phyloP scores from a whole-genome alignment of 2,329 filamentous ascomycete genomes.

The Diaporthe vaccinii region DNA sequence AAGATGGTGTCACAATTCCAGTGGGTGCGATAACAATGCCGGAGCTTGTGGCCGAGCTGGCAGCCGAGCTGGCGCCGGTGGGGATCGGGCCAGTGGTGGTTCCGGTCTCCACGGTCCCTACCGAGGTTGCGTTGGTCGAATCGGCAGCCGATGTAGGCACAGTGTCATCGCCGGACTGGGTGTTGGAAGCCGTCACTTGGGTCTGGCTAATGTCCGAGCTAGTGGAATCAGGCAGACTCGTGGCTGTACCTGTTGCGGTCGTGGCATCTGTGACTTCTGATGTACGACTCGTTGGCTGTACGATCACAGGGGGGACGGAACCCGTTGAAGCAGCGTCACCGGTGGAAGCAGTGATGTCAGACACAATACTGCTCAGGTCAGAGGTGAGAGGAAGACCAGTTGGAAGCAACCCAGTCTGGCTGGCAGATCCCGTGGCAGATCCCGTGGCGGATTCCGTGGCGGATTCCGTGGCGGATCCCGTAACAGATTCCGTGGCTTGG shows the following conservation, averaged over 20 bases:
- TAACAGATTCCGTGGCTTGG: not conserved
- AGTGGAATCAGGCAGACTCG: not conserved
- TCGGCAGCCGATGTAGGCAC: slow-evolving; percentile 24
- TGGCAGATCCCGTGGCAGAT: not conserved
- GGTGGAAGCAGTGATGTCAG: not conserved
- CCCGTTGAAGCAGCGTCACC: not conserved
- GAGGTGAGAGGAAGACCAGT: slow-evolving; percentile 10
- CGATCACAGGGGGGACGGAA: not conserved
- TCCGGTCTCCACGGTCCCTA: not conserved
- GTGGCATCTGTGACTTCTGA: slow-evolving; percentile 4
- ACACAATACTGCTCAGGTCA: slow-evolving; percentile 6
- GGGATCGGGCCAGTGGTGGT: slow-evolving; percentile 3
- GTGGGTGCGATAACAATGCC: slow-evolving; percentile 50
- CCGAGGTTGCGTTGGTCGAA: slow-evolving; percentile 27
- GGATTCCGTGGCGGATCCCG: not conserved
- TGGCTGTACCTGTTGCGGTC: not conserved
- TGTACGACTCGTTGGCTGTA: slow-evolving; percentile 4
- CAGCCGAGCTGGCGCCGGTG: not conserved
- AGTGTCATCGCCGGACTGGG: slow-evolving; percentile 21
- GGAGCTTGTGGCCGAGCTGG: slow-evolving; percentile 39
- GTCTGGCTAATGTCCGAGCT: not conserved
- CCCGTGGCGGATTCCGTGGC: not conserved
- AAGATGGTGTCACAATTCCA: slow-evolving; percentile 47
- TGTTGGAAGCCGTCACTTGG: not conserved
- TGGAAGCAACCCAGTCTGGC: not conserved